These are phyloP conservation scores for Sarocladium kiliense DNA, from an alignment of 2,329 filamentous ascomycete species.

Conservation along the genomic window DNA sequence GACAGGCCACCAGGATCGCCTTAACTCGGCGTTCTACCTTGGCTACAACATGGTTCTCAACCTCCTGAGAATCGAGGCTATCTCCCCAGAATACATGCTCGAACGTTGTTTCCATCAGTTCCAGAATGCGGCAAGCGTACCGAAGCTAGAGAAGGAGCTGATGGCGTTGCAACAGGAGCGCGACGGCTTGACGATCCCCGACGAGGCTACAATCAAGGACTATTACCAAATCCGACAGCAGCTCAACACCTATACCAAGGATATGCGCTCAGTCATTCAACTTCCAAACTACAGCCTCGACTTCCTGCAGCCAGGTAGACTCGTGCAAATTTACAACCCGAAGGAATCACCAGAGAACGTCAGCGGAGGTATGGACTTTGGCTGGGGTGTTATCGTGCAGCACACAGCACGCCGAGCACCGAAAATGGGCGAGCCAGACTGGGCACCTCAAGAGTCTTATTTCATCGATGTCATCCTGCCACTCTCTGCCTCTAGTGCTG, in stretches of 20 bases:
- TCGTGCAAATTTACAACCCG: slow-evolving; percentile 78
- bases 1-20: slow-evolving; percentile 90
- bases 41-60: slow-evolving; percentile 45
- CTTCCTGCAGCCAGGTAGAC: slow-evolving; percentile 81
- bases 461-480: slow-evolving; percentile 77
- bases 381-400: slow-evolving; percentile 87
- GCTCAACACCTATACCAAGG: slow-evolving; percentile 74
- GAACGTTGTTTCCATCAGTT: slow-evolving; percentile 98
- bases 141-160: slow-evolving; percentile 76
- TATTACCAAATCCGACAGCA: slow-evolving; percentile 90
- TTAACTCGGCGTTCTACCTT: slow-evolving; percentile 96
- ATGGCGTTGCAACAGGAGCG: slow-evolving; percentile 71
- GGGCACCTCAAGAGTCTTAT: slow-evolving; percentile 69
- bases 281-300: slow-evolving; percentile 82
- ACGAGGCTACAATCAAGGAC: slow-evolving; percentile 85
- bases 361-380: slow-evolving; percentile 61
- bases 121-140: slow-evolving; percentile 87
- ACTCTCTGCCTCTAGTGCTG: slow-evolving; percentile 45
- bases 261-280: slow-evolving; percentile 88
- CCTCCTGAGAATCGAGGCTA: slow-evolving; percentile 94
- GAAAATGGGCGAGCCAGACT: slow-evolving; percentile 64
- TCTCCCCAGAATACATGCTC: slow-evolving; percentile 98
- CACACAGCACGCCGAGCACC: slow-evolving; percentile 59
- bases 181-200: slow-evolving; percentile 69
- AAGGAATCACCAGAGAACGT: slow-evolving; percentile 37